Evolutionary conservation across 345 rosid species (phyloP).

Genomic region (Anacardium occidentale): DNA sequence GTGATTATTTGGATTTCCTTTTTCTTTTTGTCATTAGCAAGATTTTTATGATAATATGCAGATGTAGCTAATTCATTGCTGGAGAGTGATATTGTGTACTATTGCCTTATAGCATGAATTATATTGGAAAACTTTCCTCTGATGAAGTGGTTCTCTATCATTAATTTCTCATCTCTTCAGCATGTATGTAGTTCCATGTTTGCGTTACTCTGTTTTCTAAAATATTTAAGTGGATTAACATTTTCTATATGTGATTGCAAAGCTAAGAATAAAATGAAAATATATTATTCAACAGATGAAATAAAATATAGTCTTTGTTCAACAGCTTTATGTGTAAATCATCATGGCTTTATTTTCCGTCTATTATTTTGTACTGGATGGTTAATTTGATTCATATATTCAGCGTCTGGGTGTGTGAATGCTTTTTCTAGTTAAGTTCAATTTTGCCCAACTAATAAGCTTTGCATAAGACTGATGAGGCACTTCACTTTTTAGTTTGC

Average conservation of each 20-base stretch:
- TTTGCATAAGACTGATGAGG: neutral
- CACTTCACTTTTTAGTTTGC: neutral
- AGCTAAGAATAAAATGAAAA: too few relatives aligned
- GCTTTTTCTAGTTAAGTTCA: neutral
- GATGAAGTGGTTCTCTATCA: neutral
- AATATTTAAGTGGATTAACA: neutral
- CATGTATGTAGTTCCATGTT: neutral
- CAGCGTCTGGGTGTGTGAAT: neutral
- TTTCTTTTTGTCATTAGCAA: neutral
- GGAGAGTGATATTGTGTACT: neutral
- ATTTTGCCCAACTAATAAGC: neutral
- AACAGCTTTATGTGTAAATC: neutral
- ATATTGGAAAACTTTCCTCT: neutral
- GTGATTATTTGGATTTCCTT: slow-evolving; percentile 3
- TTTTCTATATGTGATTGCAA: neutral
- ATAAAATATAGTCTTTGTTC: neutral
- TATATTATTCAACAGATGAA: neutral
- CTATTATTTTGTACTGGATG: neutral
- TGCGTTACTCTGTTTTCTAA: neutral
- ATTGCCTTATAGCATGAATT: neutral
- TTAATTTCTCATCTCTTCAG: neutral
- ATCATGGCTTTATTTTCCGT: neutral
- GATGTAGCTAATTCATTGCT: neutral
- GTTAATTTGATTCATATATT: neutral
- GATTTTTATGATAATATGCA: neutral